Evolutionary conservation across 805 yeast species (phyloP), one percentile per base, ranked within the genome.

Genomic region (Saturnispora quitensis): DNA sequence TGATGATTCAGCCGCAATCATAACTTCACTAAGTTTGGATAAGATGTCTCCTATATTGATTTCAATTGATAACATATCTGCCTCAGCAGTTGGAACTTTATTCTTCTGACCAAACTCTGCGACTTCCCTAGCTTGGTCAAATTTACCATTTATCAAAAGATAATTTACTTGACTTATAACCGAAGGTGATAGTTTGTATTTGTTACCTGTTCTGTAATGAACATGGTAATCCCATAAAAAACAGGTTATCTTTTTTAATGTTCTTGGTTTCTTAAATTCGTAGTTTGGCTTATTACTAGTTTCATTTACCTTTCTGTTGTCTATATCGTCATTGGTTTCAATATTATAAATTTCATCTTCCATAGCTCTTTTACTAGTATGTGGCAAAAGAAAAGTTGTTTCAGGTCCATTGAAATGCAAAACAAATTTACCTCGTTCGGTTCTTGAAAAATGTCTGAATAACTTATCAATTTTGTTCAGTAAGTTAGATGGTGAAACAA

Each of bases 341-440:
- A 4, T 24, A 4, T 27, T n/a, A 6, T 38, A 31, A 12, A 31
- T 27, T 38, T 33, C 34, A 33, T 47, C 44, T 17, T 47, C 49
- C 13, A 25, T 18, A n/a, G 43, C 28, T 18, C 34, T 18, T 10
- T 28, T 24, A 18, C 42, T 43, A 5, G 22, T 22, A 18, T 31
- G 28, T 13, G 45, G 28, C 17, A 27, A 27, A 13, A 40, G 40
- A 28, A 36, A 36, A 13, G 43, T 20, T 15, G 50, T 40, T 38
- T 47, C 50, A 7, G 50, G 50, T 12, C 50, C 50, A 38, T 47
- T 47, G 15, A 20, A 40, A 40, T 47, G 50, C 6, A 28, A 15
- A 24, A 47, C 25, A 25, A 36, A 34, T 7, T 17, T n/a, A 5
- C 35, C 31, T 40, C 40, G 25, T 40, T 47, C 50, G 40, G 27